Evolutionary conservation across 331 rosid genomes (phyloP).

Genomic region (Saraca asoca): DNA sequence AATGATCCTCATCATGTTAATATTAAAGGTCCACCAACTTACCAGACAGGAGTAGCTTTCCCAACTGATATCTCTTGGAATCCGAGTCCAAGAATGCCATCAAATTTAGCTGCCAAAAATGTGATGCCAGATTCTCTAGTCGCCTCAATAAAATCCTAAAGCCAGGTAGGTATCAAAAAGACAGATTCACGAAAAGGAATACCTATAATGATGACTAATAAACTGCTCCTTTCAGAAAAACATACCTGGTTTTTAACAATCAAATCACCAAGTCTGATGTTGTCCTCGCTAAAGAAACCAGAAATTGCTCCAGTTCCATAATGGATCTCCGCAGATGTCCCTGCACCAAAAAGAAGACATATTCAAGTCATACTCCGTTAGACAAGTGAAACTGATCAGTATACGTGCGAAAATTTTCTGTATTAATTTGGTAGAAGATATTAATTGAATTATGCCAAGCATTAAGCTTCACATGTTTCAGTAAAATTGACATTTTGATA

Average conservation of each 20-base stretch:
- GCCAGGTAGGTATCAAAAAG: slow-evolving; percentile 20
- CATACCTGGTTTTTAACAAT: slow-evolving; percentile 58
- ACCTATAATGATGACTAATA: slow-evolving; percentile 1
- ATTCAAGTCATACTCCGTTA: background rate
- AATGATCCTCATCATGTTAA: slow-evolving; percentile 6
- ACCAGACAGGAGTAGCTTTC: slow-evolving; percentile 61
- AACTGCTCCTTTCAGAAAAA: slow-evolving; percentile 4
- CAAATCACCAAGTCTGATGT: slow-evolving; percentile 62
- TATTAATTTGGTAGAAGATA: background rate
- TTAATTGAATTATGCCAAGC: background rate
- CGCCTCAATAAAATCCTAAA: slow-evolving; percentile 78
- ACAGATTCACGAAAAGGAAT: slow-evolving; percentile 14
- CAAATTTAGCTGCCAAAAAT: slow-evolving; percentile 74
- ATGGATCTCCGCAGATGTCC: slow-evolving; percentile 68
- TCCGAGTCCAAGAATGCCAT: slow-evolving; percentile 77
- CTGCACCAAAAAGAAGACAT: slow-evolving; percentile 38
- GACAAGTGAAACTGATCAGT: background rate
- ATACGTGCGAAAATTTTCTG: background rate
- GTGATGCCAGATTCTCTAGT: slow-evolving; percentile 73
- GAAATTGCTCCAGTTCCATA: slow-evolving; percentile 77
- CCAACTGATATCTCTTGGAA: slow-evolving; percentile 76
- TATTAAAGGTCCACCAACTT: slow-evolving; percentile 19
- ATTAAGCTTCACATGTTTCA: background rate
- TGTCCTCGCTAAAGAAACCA: slow-evolving; percentile 75
- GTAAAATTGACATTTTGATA: background rate